Percentiles rank a stretch among this genome's conserved stretches.
Evolutionary conservation across 164 flowering plant species (phyloP).

Genomic region (Tetrastigma voinierianum): DNA sequence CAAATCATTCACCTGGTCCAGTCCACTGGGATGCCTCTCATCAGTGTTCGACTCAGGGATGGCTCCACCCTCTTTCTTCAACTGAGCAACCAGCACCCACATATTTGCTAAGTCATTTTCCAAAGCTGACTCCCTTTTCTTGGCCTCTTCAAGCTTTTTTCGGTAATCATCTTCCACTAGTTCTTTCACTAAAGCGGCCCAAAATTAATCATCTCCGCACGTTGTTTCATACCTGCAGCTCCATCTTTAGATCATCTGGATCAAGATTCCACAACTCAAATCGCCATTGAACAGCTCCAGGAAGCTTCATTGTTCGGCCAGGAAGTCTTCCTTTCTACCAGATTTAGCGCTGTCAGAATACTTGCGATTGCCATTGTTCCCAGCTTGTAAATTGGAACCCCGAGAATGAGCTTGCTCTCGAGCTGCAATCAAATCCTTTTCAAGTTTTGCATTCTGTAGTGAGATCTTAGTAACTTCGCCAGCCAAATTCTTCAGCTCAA

Average conservation of each 20-base stretch:
- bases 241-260: slow-evolving; percentile 78
- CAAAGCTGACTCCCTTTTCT: slow-evolving; percentile 75
- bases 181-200: slow-evolving; percentile 89
- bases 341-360: slow-evolving; percentile 41
- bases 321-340: slow-evolving; percentile 61
- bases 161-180: slow-evolving; percentile 66
- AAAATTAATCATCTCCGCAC: slow-evolving; percentile 81
- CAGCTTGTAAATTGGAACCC: slow-evolving; percentile 32
- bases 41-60: slow-evolving; percentile 37
- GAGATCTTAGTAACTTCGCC: slow-evolving; percentile 93
- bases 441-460: slow-evolving; percentile 73
- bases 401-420: slow-evolving; percentile 60
- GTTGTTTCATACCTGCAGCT: slow-evolving; percentile 77
- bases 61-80: slow-evolving; percentile 70
- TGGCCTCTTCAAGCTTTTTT: slow-evolving; percentile 73
- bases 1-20: slow-evolving; percentile 24
- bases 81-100: slow-evolving; percentile 98
- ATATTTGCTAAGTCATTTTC: slow-evolving; percentile 97
- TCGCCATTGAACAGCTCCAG: slow-evolving; percentile 51
- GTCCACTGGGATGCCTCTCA: slow-evolving; percentile 30
- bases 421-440: slow-evolving; percentile 72
- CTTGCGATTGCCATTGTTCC: slow-evolving; percentile 60
- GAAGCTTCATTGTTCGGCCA: slow-evolving; percentile 51
- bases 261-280: slow-evolving; percentile 74
- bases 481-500: slow-evolving; percentile 92